phyloP scores from a whole-genome alignment of 192 early-diverging fungal genomes.

The Endogone sp. region DNA sequence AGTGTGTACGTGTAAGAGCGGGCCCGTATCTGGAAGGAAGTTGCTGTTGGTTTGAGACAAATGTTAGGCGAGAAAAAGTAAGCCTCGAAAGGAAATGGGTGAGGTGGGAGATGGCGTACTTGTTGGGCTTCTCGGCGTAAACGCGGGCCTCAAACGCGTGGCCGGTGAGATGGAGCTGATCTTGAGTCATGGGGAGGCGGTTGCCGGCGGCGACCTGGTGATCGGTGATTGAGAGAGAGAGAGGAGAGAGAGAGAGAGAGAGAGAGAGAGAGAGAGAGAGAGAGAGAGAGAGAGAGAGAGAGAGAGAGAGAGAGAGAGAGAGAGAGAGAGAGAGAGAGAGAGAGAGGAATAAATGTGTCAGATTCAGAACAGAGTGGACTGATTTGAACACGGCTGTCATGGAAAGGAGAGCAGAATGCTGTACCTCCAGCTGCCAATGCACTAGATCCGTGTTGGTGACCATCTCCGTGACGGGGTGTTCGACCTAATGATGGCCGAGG shows the following conservation, averaged over 20 bases:
- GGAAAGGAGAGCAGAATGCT: too few relatives aligned
- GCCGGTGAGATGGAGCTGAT: slow-evolving; percentile 69
- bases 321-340: too few relatives aligned
- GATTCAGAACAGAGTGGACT: too few relatives aligned
- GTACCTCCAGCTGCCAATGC: slow-evolving; percentile 49
- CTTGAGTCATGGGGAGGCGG: slow-evolving; percentile 66
- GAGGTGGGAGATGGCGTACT: too few relatives aligned
- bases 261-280: too few relatives aligned
- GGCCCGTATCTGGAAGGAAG: slow-evolving; percentile 94
- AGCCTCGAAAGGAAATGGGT: too few relatives aligned
- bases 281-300: too few relatives aligned
- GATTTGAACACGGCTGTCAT: too few relatives aligned
- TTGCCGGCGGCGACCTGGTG: slow-evolving; percentile 83
- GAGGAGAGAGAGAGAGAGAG: too few relatives aligned
- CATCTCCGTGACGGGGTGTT: slow-evolving; percentile 98
- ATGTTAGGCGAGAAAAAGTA: neutral
- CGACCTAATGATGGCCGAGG: slow-evolving; percentile 44
- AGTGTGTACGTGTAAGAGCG: slow-evolving; percentile 70
- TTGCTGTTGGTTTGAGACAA: slow-evolving; percentile 40
- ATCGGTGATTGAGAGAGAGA: too few relatives aligned
- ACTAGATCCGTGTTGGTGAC: slow-evolving; percentile 91
- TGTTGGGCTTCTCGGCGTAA: slow-evolving; percentile 93
- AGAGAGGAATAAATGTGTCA: too few relatives aligned
- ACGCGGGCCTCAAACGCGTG: slow-evolving; percentile 97
- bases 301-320: too few relatives aligned